Evolutionary conservation across 2,329 filamentous ascomycete genomes (phyloP).

Genomic region (Botrytis squamosa): DNA sequence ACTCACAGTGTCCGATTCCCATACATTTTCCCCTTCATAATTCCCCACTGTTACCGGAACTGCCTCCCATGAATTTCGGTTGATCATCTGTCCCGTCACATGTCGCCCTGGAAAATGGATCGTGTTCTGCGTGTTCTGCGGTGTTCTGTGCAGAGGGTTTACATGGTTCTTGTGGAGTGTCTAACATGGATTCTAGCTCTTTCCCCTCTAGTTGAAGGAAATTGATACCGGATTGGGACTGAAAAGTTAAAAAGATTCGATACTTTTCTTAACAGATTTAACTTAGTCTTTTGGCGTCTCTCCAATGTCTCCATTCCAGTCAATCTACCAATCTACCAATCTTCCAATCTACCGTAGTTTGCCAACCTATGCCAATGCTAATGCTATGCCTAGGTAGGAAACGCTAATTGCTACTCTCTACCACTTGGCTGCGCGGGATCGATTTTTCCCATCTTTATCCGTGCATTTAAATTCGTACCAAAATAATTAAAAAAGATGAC

Average conservation of each 20-base stretch:
- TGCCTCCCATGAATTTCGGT: not conserved
- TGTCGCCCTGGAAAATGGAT: constrained; percentile 10
- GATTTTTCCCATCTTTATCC: constrained; percentile 7
- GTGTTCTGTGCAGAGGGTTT: not conserved
- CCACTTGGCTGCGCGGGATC: constrained; percentile 9
- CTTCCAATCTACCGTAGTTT: not conserved
- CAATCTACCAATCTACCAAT: not conserved
- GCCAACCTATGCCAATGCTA: not conserved
- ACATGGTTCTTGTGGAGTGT: not conserved
- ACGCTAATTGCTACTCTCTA: not conserved
- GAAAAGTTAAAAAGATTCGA: not conserved
- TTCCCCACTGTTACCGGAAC: constrained; percentile 2
- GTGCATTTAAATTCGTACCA: not conserved
- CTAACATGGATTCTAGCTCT: not conserved
- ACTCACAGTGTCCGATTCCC: not conserved
- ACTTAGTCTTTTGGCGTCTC: not conserved
- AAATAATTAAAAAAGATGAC: not conserved
- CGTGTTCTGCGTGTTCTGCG: constrained; percentile 5
- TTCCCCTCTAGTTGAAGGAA: not conserved
- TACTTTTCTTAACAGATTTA: not conserved
- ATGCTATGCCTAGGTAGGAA: not conserved
- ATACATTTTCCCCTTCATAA: not conserved
- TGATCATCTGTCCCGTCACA: constrained; percentile 11
- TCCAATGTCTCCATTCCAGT: not conserved
- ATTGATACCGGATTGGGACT: not conserved